Percentiles rank a stretch among this genome's conserved stretches.
Evolutionary conservation across 2,329 filamentous ascomycete genomes (phyloP).

Genomic region (Rhynchosporium agropyri): DNA sequence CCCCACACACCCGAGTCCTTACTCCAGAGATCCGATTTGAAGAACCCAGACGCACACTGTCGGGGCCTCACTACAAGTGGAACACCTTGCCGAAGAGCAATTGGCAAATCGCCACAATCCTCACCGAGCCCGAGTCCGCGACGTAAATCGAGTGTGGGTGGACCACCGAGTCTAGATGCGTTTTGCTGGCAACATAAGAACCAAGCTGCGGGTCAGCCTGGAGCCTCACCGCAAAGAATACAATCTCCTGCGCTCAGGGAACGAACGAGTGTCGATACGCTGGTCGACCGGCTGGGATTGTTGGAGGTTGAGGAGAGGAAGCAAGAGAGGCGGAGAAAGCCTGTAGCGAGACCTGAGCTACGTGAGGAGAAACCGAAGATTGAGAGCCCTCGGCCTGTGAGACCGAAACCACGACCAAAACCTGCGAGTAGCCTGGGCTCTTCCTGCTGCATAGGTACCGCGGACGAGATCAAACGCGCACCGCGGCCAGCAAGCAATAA

Average conservation of each 20-base stretch:
- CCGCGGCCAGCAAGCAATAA: slow-evolving; percentile 35
- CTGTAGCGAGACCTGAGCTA: slow-evolving; percentile 35
- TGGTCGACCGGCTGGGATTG: slow-evolving; percentile 78
- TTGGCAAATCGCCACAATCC: slow-evolving; percentile 50
- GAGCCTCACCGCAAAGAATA: slow-evolving; percentile 42
- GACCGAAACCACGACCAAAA: slow-evolving; percentile 27
- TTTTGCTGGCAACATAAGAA: slow-evolving; percentile 98
- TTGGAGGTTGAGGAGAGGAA: slow-evolving; percentile 55
- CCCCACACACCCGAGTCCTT: slow-evolving; percentile 79
- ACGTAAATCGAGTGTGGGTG: slow-evolving; percentile 33
- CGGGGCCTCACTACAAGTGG: slow-evolving; percentile 82
- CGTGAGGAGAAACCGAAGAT: slow-evolving; percentile 17
- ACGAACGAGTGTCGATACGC: slow-evolving; percentile 81
- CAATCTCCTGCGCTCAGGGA: slow-evolving; percentile 57
- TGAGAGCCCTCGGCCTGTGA: slow-evolving; percentile 20
- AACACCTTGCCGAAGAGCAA: slow-evolving; percentile 76
- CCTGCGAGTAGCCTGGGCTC: slow-evolving; percentile 32
- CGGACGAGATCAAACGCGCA: slow-evolving; percentile 32
- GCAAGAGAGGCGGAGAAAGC: slow-evolving; percentile 33
- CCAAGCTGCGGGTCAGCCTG: slow-evolving; percentile 59
- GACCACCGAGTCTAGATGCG: slow-evolving; percentile 37
- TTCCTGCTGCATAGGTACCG: slow-evolving; percentile 40
- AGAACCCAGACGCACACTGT: slow-evolving; percentile 81
- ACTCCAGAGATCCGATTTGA: slow-evolving; percentile 79
- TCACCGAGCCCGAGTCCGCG: slow-evolving; percentile 38